Evolutionary conservation across 108 stramenopile genomes (phyloP), one percentile per base, ranked within the genome.

Genomic region (Schizochytrium sp.): DNA sequence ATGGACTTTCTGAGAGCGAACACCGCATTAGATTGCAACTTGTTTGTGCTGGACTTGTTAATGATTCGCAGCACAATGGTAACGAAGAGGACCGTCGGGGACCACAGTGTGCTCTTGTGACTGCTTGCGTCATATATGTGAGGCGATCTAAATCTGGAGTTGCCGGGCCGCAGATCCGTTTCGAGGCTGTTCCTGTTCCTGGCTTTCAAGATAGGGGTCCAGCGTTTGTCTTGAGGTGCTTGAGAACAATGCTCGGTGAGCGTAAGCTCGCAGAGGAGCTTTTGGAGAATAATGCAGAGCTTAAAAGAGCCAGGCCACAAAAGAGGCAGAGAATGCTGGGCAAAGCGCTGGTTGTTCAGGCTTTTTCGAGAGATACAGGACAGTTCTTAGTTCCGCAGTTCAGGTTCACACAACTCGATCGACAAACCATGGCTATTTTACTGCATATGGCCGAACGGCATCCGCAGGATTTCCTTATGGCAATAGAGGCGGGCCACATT

Each of bases 61-160:
- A 83, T 50, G 76, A 83, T 53, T 55, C 50, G 50, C 53, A 49
- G 76, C 76, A 83, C 76, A 83, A 83, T 83, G 76, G 76, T 13
- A 83, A 83, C 47, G 76, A 83, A 46, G 76, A 83, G 53, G 76
- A 83, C 76, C 76, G 76, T 38, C 49, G n/a, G 40, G 76, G 76
- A 5, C 76, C 76, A 5, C 76, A 40, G 5, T 49, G 76, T 53
- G 50, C 76, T 5, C 76, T 83, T 28, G 53, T 83, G 38, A 83
- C 76, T n/a, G 76, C 76, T 5, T 83, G 76, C 28, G 55, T 53
- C 2, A 47, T 83, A 53, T n/a, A 83, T 19, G 50, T 83, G 76
- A 5, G 13, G 0, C 64, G 64, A 5, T 8, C 4, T 5, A 49
- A 83, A 2, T 38, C 28, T 28, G 28, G 28, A 28, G 28, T 28